These are phyloP conservation scores for Camelina sativa DNA, from an alignment of 345 rosid genomes.

Conservation along the genomic window DNA sequence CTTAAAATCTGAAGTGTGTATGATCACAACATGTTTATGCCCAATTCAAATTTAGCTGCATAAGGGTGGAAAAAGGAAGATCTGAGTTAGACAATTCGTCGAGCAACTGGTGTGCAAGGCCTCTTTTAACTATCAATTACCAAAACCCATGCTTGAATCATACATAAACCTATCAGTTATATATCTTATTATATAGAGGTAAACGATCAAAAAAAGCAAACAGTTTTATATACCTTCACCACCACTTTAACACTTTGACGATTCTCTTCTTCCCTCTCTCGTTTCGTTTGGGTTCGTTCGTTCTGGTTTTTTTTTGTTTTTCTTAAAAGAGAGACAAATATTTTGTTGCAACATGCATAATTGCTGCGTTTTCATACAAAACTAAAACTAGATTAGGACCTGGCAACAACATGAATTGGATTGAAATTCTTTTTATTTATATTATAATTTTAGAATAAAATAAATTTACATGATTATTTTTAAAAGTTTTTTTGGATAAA, in stretches of 20 bases:
- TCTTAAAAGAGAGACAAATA: no score
- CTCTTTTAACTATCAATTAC: neutral
- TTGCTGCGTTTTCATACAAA: no score
- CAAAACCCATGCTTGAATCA: neutral
- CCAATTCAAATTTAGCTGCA: neutral
- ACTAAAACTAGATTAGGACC: no score
- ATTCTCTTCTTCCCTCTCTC: neutral
- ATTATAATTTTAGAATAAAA: no score
- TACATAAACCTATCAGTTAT: neutral
- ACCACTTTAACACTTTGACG: neutral
- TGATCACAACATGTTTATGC: neutral
- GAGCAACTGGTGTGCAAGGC: slow-evolving; percentile 10
- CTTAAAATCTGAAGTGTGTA: neutral
- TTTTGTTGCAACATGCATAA: no score
- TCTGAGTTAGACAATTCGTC: neutral
- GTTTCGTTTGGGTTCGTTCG: no score
- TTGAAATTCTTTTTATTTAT: no score
- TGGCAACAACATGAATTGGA: no score
- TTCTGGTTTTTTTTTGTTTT: no score
- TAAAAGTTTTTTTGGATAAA: no score
- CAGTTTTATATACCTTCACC: neutral
- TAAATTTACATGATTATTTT: no score
- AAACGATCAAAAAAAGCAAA: neutral
- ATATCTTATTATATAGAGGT: neutral
- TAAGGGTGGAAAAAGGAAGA: neutral